Percentiles rank a stretch among this genome's conserved stretches.
phyloP scores from a whole-genome alignment of 257 asterid genomes.

The Verbena officinalis region DNA sequence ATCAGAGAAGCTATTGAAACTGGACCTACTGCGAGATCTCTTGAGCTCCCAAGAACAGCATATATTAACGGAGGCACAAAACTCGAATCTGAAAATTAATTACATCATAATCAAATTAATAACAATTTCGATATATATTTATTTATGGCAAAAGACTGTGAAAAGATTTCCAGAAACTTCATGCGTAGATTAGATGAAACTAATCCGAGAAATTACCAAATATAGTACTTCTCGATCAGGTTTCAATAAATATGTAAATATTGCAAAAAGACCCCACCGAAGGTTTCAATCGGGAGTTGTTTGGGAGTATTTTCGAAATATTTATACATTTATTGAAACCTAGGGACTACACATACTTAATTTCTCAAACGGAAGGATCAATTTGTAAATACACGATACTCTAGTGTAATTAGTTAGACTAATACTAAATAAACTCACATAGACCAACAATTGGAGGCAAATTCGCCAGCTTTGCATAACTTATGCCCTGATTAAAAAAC shows the following conservation, averaged over 20 bases:
- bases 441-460: conserved; percentile 93
- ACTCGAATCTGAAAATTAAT: conserved; percentile 63
- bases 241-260: too few relatives aligned
- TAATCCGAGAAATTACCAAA: too few relatives aligned
- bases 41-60: conserved; percentile 90
- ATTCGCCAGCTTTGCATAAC: conserved; percentile 90
- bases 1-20: conserved; percentile 83
- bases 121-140: too few relatives aligned
- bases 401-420: too few relatives aligned
- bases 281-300: too few relatives aligned
- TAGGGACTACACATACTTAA: too few relatives aligned
- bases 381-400: too few relatives aligned
- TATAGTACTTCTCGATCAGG: too few relatives aligned
- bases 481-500: conserved; percentile 66
- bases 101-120: background rate
- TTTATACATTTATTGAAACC: too few relatives aligned
- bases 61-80: conserved; percentile 87
- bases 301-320: too few relatives aligned
- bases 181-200: background rate
- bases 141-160: background rate
- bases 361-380: too few relatives aligned
- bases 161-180: background rate
- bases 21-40: conserved; percentile 90
- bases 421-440: conserved; percentile 59
- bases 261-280: too few relatives aligned